A percentile compares a stretch with the other conserved stretches of the same genome.
phyloP scores from a whole-genome alignment of 2,329 filamentous ascomycete species.

The Orbilia brochopaga region DNA sequence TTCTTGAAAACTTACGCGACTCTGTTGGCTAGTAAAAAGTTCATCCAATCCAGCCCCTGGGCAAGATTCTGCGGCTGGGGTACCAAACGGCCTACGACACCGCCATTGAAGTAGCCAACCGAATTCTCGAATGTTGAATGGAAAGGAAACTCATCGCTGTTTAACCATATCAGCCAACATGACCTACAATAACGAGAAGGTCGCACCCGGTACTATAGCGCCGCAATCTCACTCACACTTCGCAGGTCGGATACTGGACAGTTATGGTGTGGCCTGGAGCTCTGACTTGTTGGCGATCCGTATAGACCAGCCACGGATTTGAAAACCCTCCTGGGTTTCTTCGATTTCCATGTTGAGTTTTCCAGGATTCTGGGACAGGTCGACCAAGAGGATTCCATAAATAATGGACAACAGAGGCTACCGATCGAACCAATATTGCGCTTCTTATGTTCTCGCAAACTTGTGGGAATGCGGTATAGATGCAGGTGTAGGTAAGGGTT shows the following conservation, averaged over 20 bases:
- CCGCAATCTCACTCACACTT: slow-evolving; percentile 16
- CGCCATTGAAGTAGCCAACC: neutral
- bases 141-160: slow-evolving; percentile 26
- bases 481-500: slow-evolving; percentile 18
- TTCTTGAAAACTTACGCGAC: slow-evolving; percentile 12
- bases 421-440: slow-evolving; percentile 1
- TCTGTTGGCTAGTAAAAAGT: slow-evolving; percentile 16
- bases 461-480: slow-evolving; percentile 3
- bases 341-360: neutral
- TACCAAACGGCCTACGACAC: slow-evolving; percentile 8
- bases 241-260: slow-evolving; percentile 15
- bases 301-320: slow-evolving; percentile 5
- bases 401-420: slow-evolving; percentile 7
- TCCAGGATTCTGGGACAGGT: neutral
- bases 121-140: slow-evolving; percentile 3
- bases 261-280: neutral
- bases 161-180: neutral
- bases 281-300: neutral
- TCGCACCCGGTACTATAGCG: neutral
- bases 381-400: neutral
- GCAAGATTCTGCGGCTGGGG: neutral
- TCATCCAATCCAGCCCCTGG: slow-evolving; percentile 12
- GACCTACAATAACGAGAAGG: neutral
- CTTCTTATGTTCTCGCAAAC: slow-evolving; percentile 19
- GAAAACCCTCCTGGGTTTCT: neutral